These are phyloP conservation scores for Begonia loranthoides DNA, from an alignment of 306 rosid species.

Conservation along the genomic window DNA sequence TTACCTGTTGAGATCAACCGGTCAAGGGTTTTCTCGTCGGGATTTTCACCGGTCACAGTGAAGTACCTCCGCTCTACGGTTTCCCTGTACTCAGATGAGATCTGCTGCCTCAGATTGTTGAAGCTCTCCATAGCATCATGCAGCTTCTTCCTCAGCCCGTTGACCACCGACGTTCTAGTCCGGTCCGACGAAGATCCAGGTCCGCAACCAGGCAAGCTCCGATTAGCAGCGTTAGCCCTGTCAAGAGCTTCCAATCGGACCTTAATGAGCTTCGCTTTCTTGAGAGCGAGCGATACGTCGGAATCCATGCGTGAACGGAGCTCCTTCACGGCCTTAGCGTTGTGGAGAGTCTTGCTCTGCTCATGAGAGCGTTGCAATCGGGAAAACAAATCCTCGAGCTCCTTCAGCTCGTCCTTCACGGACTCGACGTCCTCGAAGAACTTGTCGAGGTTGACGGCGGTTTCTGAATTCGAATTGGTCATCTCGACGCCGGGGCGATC, in stretches of 20 bases:
- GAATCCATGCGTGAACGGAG: constrained; percentile 67
- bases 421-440: constrained; percentile 66
- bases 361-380: constrained; percentile 37
- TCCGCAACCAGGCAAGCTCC: constrained; percentile 57
- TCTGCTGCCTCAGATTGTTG: constrained; percentile 38
- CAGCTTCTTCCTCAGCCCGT: constrained; percentile 68
- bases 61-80: constrained; percentile 80
- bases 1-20: constrained; percentile 68
- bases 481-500: constrained; percentile 61
- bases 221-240: constrained; percentile 70
- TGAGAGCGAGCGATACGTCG: constrained; percentile 55
- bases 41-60: constrained; percentile 86
- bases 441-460: constrained; percentile 43
- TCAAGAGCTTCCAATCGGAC: constrained; percentile 61
- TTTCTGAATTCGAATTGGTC: constrained; percentile 12
- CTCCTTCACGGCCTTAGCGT: constrained; percentile 56
- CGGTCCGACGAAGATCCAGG: constrained; percentile 82
- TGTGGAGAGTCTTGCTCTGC: constrained; percentile 61
- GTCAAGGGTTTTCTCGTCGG: constrained; percentile 71
- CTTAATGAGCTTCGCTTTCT: constrained; percentile 73
- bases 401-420: constrained; percentile 60
- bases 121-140: constrained; percentile 67
- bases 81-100: constrained; percentile 61
- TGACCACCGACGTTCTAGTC: constrained; percentile 65
- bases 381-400: constrained; percentile 33